Base-by-base conservation (phyloP, 192 early-diverging fungal species). In the Podila epigama region DNA sequence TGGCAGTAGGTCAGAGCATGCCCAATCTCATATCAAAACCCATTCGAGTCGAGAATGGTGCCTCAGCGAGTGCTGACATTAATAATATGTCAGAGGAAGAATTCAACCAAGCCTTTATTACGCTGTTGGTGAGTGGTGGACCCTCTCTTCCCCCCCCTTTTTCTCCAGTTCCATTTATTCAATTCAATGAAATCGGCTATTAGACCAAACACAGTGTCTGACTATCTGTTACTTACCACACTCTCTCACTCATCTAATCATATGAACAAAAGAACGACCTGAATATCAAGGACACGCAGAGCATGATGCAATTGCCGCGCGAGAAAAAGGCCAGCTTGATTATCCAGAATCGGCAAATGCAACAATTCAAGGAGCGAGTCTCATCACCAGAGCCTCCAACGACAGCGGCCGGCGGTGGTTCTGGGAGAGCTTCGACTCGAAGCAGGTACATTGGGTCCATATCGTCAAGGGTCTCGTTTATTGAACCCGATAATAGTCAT, bases 221-320 rank as follows among this genome's bases (percentile, higher is more conserved):
- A 20, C n/a, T n/a, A n/a, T n/a, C n/a, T n/a, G n/a, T n/a, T n/a
- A n/a, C n/a, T n/a, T n/a, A n/a, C n/a, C n/a, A n/a, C n/a, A n/a
- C n/a, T n/a, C n/a, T n/a, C n/a, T n/a, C n/a, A n/a, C n/a, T n/a
- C n/a, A n/a, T n/a, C n/a, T n/a, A n/a, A n/a, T n/a, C 5, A n/a
- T 5, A 18, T 41, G 2, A 15, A 4, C 15, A 51, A 0, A 63
- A 84, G 84, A 77, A 71, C 50, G 79, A 85, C 42, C 66, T 85
- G 11, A 75, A 83, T 33, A 85, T 81, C 66, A 85, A 82, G 50
- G 75, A 81, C 20, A 60, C 29, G 10, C 75, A 73, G 15, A 79
- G 69, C 18, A 65, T 81, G 56, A 80, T 73, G 53, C 69, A 82
- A 33, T 58, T 85, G 5, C 56, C 79, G 5, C 63, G 67, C 10